These are phyloP conservation scores for Meredithiella fracta DNA, from an alignment of 2,329 filamentous ascomycete genomes.

Conservation along the genomic window DNA sequence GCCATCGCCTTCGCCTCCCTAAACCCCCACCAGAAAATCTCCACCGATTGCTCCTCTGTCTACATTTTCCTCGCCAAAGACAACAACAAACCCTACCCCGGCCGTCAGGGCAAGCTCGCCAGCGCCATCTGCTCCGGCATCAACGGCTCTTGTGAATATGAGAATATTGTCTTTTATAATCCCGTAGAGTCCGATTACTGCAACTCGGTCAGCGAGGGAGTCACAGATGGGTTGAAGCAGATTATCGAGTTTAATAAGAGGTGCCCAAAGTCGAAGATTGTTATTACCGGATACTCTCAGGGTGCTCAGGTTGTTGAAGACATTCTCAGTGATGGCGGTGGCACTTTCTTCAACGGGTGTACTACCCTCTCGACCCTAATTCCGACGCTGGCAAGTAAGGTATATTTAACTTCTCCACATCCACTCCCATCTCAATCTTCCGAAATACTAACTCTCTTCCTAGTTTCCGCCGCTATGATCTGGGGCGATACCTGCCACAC, in stretches of 20 bases:
- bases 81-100: slow-evolving; percentile 21
- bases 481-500: slow-evolving; percentile 24
- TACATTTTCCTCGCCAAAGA: slow-evolving; percentile 20
- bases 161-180: slow-evolving; percentile 22
- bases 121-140: slow-evolving; percentile 19
- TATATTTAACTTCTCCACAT: slow-evolving; percentile 17
- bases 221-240: slow-evolving; percentile 22
- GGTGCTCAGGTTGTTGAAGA: slow-evolving; percentile 22
- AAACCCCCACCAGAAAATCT: slow-evolving; percentile 2
- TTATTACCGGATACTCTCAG: slow-evolving; percentile 27
- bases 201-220: slow-evolving; percentile 23
- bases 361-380: slow-evolving; percentile 14
- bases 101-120: slow-evolving; percentile 19
- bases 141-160: slow-evolving; percentile 19
- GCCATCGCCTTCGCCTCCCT: not conserved
- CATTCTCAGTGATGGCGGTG: slow-evolving; percentile 20
- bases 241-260: slow-evolving; percentile 25
- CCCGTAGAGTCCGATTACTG: slow-evolving; percentile 21
- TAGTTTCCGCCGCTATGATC: slow-evolving; percentile 22
- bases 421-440: not conserved
- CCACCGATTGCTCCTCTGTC: slow-evolving; percentile 17
- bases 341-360: not conserved
- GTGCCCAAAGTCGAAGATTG: slow-evolving; percentile 26
- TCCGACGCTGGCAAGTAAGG: slow-evolving; percentile 21
- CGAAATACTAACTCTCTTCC: not conserved